phyloP scores from a whole-genome alignment of 306 rosid species.

The Ceratonia siliqua region DNA sequence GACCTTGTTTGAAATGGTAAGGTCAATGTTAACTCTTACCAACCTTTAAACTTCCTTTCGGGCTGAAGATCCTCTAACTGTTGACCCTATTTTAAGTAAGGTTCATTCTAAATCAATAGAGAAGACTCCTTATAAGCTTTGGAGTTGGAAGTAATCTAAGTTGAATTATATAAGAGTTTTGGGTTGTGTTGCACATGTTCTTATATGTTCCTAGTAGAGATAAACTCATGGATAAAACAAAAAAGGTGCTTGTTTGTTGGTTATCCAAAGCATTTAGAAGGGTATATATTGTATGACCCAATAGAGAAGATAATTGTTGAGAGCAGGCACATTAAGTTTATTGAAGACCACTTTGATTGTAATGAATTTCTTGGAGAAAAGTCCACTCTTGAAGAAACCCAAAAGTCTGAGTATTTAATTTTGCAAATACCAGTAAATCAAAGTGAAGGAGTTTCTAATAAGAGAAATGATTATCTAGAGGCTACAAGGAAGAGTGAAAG shows the following conservation, averaged over 20 bases:
- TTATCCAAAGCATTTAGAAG: neutral
- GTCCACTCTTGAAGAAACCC: neutral
- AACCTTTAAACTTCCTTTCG: neutral
- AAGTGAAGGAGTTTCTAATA: no score
- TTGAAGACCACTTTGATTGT: neutral
- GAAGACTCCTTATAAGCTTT: neutral
- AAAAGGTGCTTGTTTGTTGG: neutral
- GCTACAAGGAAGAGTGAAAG: neutral
- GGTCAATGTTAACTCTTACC: neutral
- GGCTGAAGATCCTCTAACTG: neutral
- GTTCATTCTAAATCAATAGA: no score
- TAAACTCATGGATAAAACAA: no score
- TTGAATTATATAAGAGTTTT: neutral
- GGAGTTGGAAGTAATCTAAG: neutral
- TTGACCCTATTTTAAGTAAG: neutral
- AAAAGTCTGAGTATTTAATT: no score
- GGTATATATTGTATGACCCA: neutral
- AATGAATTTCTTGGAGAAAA: neutral
- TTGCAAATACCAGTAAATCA: neutral
- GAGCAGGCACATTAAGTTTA: neutral
- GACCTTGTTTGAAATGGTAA: neutral
- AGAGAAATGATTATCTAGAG: no score
- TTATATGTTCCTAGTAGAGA: no score
- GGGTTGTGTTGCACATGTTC: no score
- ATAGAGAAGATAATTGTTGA: no score